A percentile compares a stretch with the other conserved stretches of the same genome.
phyloP scores from a whole-genome alignment of 2,329 filamentous ascomycete species.

The Elsinoe necatrix region DNA sequence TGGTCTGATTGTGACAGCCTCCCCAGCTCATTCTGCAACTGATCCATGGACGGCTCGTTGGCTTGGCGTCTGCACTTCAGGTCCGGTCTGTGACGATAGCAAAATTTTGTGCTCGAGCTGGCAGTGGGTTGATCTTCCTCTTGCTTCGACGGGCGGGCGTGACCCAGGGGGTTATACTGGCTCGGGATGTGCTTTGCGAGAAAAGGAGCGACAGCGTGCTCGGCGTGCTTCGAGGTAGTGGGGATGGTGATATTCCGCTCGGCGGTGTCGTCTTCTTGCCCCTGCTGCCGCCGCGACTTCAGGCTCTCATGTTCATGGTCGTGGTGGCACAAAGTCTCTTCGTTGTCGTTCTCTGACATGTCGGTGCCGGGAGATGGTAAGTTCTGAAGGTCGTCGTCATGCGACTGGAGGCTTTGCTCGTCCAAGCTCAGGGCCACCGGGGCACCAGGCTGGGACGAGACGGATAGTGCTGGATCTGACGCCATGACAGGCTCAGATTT shows the following conservation, averaged over 20 bases:
- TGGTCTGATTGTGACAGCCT: slow-evolving; percentile 75
- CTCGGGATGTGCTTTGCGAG: slow-evolving; percentile 83
- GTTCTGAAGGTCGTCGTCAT: slow-evolving; percentile 17
- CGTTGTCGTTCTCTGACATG: slow-evolving; percentile 14
- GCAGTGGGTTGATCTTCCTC: slow-evolving; percentile 24
- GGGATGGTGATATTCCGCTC: slow-evolving; percentile 34
- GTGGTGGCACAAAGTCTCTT: slow-evolving; percentile 26
- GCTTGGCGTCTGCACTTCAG: slow-evolving; percentile 87
- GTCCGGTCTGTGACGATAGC: slow-evolving; percentile 90
- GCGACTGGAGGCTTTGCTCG: slow-evolving; percentile 18
- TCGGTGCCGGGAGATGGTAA: slow-evolving; percentile 9
- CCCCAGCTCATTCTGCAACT: slow-evolving; percentile 80
- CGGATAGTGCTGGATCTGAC: slow-evolving; percentile 15
- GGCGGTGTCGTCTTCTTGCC: slow-evolving; percentile 19
- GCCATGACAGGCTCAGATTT: slow-evolving; percentile 17
- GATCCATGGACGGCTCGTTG: slow-evolving; percentile 93
- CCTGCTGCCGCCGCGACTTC: slow-evolving; percentile 17
- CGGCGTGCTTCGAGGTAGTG: slow-evolving; percentile 53
- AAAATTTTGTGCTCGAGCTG: slow-evolving; percentile 64
- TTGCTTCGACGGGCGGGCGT: slow-evolving; percentile 28
- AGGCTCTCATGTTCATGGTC: slow-evolving; percentile 29
- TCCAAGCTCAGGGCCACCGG: neutral
- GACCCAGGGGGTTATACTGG: slow-evolving; percentile 71
- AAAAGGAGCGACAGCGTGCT: slow-evolving; percentile 77
- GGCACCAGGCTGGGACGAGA: slow-evolving; percentile 7